A percentile compares a stretch with the other conserved stretches of the same genome.
phyloP scores from a whole-genome alignment of 345 rosid species.

The Crucihimalaya himalaica region DNA sequence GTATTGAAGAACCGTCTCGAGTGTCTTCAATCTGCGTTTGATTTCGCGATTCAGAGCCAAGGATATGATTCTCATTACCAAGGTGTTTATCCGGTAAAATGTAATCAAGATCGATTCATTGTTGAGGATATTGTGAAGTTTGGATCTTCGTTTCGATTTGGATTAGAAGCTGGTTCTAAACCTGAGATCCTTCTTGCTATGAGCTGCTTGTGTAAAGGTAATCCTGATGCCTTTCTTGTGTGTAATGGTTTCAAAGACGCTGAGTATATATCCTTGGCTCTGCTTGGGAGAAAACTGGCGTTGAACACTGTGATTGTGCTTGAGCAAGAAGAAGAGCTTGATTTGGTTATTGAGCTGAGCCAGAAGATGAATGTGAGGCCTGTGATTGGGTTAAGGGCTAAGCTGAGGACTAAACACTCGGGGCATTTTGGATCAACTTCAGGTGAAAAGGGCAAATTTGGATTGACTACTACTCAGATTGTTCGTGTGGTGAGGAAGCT shows the following conservation, averaged over 20 bases:
- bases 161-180: slow-evolving; percentile 94
- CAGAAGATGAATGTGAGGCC: slow-evolving; percentile 67
- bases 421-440: slow-evolving; percentile 98
- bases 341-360: slow-evolving; percentile 70
- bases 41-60: slow-evolving; percentile 61
- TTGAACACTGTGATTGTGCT: slow-evolving; percentile 84
- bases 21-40: slow-evolving; percentile 81
- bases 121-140: slow-evolving; percentile 87
- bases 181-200: slow-evolving; percentile 93
- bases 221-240: slow-evolving; percentile 66
- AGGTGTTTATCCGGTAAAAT: slow-evolving; percentile 93
- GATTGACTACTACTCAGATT: slow-evolving; percentile 76
- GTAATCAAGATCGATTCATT: slow-evolving; percentile 91
- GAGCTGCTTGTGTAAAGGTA: slow-evolving; percentile 91
- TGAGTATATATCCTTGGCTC: slow-evolving; percentile 76
- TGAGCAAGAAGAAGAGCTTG: slow-evolving; percentile 92
- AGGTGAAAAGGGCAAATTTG: slow-evolving; percentile 94
- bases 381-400: slow-evolving; percentile 88
- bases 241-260: slow-evolving; percentile 93
- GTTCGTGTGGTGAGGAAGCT: slow-evolving; percentile 74
- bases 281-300: slow-evolving; percentile 69
- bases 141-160: slow-evolving; percentile 81
- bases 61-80: slow-evolving; percentile 78
- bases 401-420: slow-evolving; percentile 87
- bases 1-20: slow-evolving; percentile 86